Evolutionary conservation across 495 filamentous ascomycete genomes (phyloP).

Genomic region (Opeltia flavorubescens): DNA sequence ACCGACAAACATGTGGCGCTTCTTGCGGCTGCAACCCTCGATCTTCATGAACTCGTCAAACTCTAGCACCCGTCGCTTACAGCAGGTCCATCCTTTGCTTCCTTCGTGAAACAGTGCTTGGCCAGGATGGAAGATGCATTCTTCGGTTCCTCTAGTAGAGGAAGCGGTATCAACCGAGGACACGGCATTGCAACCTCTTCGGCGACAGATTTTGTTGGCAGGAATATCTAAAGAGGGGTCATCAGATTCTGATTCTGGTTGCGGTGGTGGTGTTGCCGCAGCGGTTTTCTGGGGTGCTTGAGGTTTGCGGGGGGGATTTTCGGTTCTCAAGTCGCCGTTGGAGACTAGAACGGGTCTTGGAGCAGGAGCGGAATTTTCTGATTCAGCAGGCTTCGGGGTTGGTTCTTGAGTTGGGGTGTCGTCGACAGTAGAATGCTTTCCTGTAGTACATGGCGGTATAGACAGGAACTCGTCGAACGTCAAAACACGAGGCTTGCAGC

Average conservation of each 20-base stretch:
- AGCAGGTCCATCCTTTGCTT: constrained; percentile 93
- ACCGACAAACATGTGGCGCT: constrained; percentile 74
- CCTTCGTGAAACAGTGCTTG: constrained; percentile 84
- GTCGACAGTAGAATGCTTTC: constrained; percentile 81
- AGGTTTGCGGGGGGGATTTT: constrained; percentile 30
- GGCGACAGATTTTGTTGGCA: constrained; percentile 58
- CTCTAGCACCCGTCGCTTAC: constrained; percentile 86
- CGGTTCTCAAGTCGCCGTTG: constrained; percentile 11
- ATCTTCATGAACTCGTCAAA: constrained; percentile 98
- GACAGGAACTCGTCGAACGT: constrained; percentile 97
- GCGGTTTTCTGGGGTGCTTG: constrained; percentile 38
- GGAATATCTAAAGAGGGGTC: constrained; percentile 58
- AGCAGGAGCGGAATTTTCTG: constrained; percentile 13
- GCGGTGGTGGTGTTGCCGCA: constrained; percentile 45
- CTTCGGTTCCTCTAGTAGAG: constrained; percentile 41
- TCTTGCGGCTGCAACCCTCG: constrained; percentile 71
- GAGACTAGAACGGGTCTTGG: constrained; percentile 12
- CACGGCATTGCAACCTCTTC: constrained; percentile 51
- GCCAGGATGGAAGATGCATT: constrained; percentile 32
- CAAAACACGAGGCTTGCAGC: constrained; percentile 93
- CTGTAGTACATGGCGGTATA: constrained; percentile 87
- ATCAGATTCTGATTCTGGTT: constrained; percentile 76
- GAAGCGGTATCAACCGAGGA: constrained; percentile 40
- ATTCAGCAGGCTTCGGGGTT: constrained; percentile 26
- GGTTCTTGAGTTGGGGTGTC: constrained; percentile 48